These are phyloP conservation scores for Tolypocladium endophyticum DNA, from an alignment of 2,329 filamentous ascomycete species.

Conservation along the genomic window DNA sequence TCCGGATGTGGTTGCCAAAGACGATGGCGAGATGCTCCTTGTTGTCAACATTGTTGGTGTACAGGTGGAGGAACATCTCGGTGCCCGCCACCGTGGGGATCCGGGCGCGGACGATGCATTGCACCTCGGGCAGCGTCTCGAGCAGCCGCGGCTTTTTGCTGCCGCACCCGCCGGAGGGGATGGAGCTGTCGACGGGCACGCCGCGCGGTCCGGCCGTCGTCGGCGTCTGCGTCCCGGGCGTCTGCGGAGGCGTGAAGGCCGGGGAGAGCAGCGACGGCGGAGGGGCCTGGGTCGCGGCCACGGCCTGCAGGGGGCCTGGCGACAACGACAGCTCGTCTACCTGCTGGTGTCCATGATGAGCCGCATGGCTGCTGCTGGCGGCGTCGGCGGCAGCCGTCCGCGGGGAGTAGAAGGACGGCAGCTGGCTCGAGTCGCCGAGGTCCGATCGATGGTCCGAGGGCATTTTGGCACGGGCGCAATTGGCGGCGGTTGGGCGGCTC, in stretches of 20 bases:
- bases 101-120: constrained; percentile 85
- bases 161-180: constrained; percentile 48
- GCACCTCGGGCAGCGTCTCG: constrained; percentile 68
- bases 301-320: constrained; percentile 9
- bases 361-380: constrained; percentile 6
- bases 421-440: constrained; percentile 21
- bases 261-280: constrained; percentile 73
- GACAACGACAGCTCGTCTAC: constrained; percentile 27
- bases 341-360: constrained; percentile 9
- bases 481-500: not conserved
- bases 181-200: constrained; percentile 49
- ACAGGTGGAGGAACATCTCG: constrained; percentile 95
- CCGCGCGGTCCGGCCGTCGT: constrained; percentile 32
- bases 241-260: constrained; percentile 66
- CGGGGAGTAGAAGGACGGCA: constrained; percentile 38
- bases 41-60: constrained; percentile 83
- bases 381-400: constrained; percentile 19
- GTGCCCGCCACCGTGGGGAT: constrained; percentile 87
- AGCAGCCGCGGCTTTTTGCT: constrained; percentile 62
- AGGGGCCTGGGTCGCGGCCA: constrained; percentile 13
- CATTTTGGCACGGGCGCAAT: constrained; percentile 9
- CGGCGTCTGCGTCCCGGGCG: constrained; percentile 48
- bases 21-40: constrained; percentile 98
- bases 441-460: constrained; percentile 11
- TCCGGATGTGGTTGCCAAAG: constrained; percentile 78